phyloP scores from a whole-genome alignment of 192 early-diverging fungal genomes.

The Coemansia sp. region DNA sequence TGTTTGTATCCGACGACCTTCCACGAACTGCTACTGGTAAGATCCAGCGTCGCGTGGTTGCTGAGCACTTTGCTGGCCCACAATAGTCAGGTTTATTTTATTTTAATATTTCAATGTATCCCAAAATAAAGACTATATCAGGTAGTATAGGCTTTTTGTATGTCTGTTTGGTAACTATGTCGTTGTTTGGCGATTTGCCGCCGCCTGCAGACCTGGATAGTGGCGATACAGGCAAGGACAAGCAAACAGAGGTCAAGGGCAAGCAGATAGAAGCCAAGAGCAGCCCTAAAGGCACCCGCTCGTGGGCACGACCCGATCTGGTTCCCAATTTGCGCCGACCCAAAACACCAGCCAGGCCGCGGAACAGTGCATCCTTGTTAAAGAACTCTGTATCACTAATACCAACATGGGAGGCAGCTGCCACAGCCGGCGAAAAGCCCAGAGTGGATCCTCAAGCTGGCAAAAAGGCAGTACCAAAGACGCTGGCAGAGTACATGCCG shows the following conservation, averaged over 20 bases:
- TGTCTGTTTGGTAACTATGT: conserved; percentile 17
- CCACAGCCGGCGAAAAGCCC: background rate
- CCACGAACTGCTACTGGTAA: conserved; percentile 58
- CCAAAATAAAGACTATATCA: too few species aligned
- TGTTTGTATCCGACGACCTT: conserved; percentile 63
- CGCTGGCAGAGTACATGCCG: conserved; percentile 40
- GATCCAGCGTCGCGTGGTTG: conserved; percentile 63
- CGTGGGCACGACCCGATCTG: conserved; percentile 27
- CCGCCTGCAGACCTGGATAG: conserved; percentile 4
- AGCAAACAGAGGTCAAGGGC: background rate
- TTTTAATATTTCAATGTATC: background rate
- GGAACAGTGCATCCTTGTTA: background rate
- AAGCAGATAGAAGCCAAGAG: background rate
- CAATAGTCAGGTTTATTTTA: conserved; percentile 16
- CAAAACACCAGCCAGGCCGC: background rate
- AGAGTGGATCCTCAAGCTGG: background rate
- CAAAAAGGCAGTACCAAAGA: background rate
- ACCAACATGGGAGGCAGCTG: conserved; percentile 2
- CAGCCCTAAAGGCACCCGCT: background rate
- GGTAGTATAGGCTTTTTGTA: background rate
- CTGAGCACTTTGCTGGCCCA: conserved; percentile 58
- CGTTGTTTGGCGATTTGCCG: conserved; percentile 44
- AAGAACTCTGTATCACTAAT: background rate
- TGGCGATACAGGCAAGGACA: background rate
- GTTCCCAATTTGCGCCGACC: conserved; percentile 36